Evolutionary conservation across 441 rosid species (phyloP).

Genomic region (Brassica balearica): DNA sequence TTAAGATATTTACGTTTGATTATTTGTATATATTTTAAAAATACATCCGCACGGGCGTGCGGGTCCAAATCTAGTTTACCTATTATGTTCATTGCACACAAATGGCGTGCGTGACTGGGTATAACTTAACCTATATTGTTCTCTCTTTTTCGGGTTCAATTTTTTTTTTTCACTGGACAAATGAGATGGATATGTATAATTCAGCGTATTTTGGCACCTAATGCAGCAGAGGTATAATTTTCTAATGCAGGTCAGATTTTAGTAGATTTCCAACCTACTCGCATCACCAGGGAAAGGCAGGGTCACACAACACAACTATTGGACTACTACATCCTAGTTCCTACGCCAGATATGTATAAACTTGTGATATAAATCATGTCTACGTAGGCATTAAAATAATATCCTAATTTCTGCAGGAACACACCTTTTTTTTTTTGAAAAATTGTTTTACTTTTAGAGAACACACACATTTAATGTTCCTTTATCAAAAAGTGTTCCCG

Average conservation of each 20-base stretch:
- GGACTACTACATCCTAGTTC: background rate
- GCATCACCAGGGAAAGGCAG: conserved; percentile 3
- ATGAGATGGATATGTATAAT: background rate
- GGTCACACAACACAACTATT: background rate
- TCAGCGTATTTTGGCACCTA: background rate
- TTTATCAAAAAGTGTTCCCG: background rate
- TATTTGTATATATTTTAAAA: no score
- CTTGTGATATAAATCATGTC: background rate
- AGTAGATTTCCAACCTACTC: background rate
- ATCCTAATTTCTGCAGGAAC: no score
- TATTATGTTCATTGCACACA: background rate
- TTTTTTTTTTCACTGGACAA: background rate
- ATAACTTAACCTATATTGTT: conserved; percentile 7
- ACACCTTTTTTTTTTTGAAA: background rate
- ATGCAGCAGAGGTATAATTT: no score
- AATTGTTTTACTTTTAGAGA: no score
- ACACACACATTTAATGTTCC: no score
- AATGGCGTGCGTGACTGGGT: background rate
- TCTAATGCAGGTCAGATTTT: background rate
- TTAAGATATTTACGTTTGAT: no score
- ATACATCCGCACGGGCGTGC: no score
- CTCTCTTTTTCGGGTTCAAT: background rate
- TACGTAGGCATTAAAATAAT: background rate
- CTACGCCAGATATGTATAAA: background rate
- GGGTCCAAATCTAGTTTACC: no score